A percentile compares a stretch with the other conserved stretches of the same genome.
These are phyloP conservation scores for Bifiguratus adelaidae DNA, from an alignment of 192 early-diverging fungal genomes.

Conservation along the genomic window DNA sequence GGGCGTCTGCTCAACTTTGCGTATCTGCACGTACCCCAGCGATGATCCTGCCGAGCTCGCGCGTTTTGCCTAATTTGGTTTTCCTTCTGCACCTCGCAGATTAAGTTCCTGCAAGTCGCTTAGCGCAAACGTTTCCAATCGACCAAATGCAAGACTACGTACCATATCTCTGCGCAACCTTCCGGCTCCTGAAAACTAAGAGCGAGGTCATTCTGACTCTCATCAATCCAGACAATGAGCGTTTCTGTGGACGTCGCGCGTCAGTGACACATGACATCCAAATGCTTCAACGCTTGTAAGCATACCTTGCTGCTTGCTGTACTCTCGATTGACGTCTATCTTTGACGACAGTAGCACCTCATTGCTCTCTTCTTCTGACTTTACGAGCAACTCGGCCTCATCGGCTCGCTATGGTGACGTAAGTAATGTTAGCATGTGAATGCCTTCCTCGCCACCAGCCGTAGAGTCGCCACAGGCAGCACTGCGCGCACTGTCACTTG, in stretches of 20 bases:
- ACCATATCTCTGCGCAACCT: constrained; percentile 80
- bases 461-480: too few species aligned
- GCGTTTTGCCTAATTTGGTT: too few species aligned
- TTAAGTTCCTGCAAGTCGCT: constrained; percentile 2
- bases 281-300: neutral
- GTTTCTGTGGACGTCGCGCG: constrained; percentile 73
- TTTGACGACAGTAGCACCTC: constrained; percentile 59
- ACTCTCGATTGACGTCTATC: constrained; percentile 61
- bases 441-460: too few species aligned
- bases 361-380: constrained; percentile 46
- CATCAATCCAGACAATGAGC: constrained; percentile 88
- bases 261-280: constrained; percentile 2
- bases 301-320: constrained; percentile 80
- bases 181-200: constrained; percentile 86
- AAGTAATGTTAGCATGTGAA: too few species aligned
- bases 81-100: constrained; percentile 13
- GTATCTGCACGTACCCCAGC: too few species aligned
- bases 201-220: constrained; percentile 69
- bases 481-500: too few species aligned
- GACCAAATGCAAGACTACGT: constrained; percentile 21
- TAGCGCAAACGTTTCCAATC: too few species aligned
- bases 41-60: too few species aligned
- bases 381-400: constrained; percentile 38
- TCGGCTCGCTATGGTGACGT: neutral
- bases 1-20: too few species aligned